Conservation (phyloP, 257 asterid species). For the Solanum sparsipilum region DNA sequence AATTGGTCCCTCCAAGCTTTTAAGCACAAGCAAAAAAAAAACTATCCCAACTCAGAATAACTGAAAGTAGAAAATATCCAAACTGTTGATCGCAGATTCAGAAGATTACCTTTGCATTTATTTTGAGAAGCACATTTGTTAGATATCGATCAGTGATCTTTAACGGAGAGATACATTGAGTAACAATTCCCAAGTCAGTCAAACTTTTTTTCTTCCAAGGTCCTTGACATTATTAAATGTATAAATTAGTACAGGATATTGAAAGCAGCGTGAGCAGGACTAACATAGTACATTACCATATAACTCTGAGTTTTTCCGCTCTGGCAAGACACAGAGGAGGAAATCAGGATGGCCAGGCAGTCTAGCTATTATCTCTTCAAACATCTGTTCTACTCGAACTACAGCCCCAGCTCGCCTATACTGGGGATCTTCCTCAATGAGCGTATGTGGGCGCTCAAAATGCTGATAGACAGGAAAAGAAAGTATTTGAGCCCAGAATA, state of each 20-base stretch:
- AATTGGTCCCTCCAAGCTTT: constrained; percentile 92
- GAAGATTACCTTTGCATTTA: constrained; percentile 68
- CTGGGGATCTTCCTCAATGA: constrained; percentile 76
- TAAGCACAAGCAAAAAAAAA: background rate
- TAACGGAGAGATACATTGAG: constrained; percentile 71
- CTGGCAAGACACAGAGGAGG: constrained; percentile 82
- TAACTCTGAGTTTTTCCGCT: constrained; percentile 63
- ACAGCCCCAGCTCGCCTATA: constrained; percentile 47
- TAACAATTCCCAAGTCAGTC: constrained; percentile 55
- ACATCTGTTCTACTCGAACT: constrained; percentile 79
- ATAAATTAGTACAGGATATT: background rate
- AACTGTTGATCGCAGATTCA: background rate
- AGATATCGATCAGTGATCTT: constrained; percentile 76
- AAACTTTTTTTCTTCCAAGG: constrained; percentile 93
- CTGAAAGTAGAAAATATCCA: background rate
- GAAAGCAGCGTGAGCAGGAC: background rate
- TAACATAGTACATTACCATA: constrained; percentile 42
- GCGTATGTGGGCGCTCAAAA: constrained; percentile 74
- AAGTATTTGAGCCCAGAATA: background rate
- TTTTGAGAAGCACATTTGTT: constrained; percentile 82
- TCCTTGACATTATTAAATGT: constrained; percentile 32
- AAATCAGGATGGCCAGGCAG: constrained; percentile 62
- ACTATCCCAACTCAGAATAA: background rate
- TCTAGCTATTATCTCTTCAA: constrained; percentile 55
- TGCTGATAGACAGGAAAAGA: constrained; percentile 31